Base-by-base conservation (phyloP, 2,329 filamentous ascomycete genomes). In the Bipolaris sorokiniana region DNA sequence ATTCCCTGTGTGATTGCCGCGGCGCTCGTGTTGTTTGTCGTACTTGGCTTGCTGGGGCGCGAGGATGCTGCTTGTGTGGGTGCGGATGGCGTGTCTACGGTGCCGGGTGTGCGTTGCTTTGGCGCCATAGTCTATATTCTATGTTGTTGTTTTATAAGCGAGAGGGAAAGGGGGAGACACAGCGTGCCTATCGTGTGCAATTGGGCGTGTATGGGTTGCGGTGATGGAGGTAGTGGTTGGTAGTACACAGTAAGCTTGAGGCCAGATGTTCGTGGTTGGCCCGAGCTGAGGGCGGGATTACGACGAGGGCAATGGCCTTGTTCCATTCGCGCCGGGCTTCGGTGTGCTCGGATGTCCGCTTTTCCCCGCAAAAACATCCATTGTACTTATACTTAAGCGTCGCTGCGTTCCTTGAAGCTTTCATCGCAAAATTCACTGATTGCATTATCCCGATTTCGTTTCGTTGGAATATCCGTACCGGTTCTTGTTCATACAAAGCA, bases 1-100 rank as follows among this genome's bases (percentile, higher is more conserved):
- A 97, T 83, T 72, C 87, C 88, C 54, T 83, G 69, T 41, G 88
- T 80, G 63, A 96, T 90, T 69, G 88, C 82, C 71, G 54, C 36
- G 79, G 77, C 40, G 78, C 73, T 54, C 18, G 78, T 75, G 61
- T 75, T 64, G 51, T 54, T 65, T n/a, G 73, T 54, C 59, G 72
- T 71, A 40, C 57, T 59, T n/a, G 73, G 58, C 59, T 72, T 71
- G 41, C 58, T 59, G 16, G 73, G 58, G 28, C 65, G 54, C 34
- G 64, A 57, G 5, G 54, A 22, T 20, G 56, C 42, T 31, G 67
- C 28, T 31, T 31, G 49, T 49, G 59, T 58, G 41, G 65, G 55
- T 20, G 72, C 34, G 61, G 59, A 51, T 22, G 59, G 53, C 45
- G 64, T 37, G 41, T 31, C 31, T 28, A 49, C 48, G 44, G 52